These are phyloP conservation scores for Neoboletus magnificus DNA, from an alignment of 768 basidiomycete genomes.

Conservation along the genomic window DNA sequence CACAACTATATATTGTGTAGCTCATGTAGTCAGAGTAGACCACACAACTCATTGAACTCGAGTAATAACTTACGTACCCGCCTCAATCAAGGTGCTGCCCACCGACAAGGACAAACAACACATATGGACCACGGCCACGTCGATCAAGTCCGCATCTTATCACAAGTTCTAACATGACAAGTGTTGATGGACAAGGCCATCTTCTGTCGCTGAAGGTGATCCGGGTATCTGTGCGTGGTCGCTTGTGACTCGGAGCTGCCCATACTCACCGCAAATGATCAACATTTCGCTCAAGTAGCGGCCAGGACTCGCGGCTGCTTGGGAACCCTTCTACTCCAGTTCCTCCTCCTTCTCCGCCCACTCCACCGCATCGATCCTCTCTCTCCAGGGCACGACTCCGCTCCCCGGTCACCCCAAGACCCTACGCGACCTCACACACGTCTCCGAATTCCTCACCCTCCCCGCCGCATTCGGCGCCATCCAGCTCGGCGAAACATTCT, in stretches of 20 bases:
- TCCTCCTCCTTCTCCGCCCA: conserved; percentile 79
- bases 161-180: conserved; percentile 12
- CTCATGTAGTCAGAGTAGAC: too few species aligned
- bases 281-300: conserved; percentile 43
- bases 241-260: neutral
- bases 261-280: conserved; percentile 1
- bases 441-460: conserved; percentile 74
- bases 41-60: too few species aligned
- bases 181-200: conserved; percentile 57
- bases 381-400: conserved; percentile 69
- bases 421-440: conserved; percentile 74
- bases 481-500: conserved; percentile 87
- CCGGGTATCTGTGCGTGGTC: conserved; percentile 73
- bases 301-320: conserved; percentile 69
- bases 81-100: too few species aligned
- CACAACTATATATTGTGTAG: too few species aligned
- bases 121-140: neutral
- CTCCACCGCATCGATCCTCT: conserved; percentile 73
- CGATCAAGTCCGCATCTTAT: neutral
- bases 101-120: conserved; percentile 22
- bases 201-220: conserved; percentile 81
- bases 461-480: conserved; percentile 84
- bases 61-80: too few species aligned
- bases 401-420: conserved; percentile 79
- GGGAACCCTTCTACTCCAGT: conserved; percentile 86